phyloP scores from a whole-genome alignment of 208 protist genomes.

The Acanthamoeba culbertsoni region DNA sequence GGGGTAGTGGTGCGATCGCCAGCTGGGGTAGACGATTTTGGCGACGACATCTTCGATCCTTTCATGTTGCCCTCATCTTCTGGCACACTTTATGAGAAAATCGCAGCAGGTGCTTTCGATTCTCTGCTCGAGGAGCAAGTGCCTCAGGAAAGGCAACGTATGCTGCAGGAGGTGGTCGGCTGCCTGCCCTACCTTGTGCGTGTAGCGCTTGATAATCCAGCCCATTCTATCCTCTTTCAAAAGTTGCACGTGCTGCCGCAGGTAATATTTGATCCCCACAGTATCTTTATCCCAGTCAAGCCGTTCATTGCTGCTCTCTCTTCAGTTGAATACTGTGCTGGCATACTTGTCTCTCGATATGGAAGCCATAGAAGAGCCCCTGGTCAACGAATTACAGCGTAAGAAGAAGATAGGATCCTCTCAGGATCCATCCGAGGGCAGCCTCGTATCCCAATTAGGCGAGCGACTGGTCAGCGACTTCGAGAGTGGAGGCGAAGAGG shows the following conservation, averaged over 20 bases:
- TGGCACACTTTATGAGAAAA: neutral
- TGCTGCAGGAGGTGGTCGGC: neutral
- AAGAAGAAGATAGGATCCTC: neutral
- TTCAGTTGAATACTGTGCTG: neutral
- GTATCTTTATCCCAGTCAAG: neutral
- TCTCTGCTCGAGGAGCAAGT: neutral
- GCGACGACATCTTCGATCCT: neutral
- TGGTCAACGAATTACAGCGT: neutral
- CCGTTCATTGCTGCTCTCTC: too few relatives aligned
- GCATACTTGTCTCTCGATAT: neutral
- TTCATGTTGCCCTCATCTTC: neutral
- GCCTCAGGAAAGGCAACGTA: neutral
- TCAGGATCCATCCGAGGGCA: neutral
- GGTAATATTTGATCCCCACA: neutral
- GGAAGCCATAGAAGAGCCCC: neutral
- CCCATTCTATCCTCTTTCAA: constrained; percentile 16
- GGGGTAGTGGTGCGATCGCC: neutral
- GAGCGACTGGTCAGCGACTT: neutral
- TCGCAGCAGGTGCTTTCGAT: neutral
- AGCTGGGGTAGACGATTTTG: neutral
- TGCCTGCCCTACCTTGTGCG: constrained; percentile 34
- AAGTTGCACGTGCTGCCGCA: neutral
- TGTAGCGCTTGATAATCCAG: neutral
- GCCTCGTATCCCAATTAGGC: neutral
- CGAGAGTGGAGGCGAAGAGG: neutral